These are phyloP conservation scores for Pyrrhoderma lamaoense DNA, from an alignment of 1,284 basidiomycete species.

Conservation along the genomic window DNA sequence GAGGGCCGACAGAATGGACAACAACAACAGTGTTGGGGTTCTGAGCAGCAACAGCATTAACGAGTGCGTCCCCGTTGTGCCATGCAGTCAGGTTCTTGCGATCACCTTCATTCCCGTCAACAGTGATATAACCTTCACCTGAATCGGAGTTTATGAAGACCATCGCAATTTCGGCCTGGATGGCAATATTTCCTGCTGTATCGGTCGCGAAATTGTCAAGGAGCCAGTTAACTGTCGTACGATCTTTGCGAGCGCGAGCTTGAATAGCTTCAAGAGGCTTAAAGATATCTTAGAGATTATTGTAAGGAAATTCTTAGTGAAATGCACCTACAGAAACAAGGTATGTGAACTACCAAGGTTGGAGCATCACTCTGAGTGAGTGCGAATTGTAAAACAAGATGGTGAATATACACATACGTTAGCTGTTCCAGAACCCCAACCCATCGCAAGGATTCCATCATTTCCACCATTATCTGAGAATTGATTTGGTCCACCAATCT, in stretches of 20 bases:
- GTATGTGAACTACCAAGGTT: constrained; percentile 40
- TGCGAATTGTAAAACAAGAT: constrained; percentile 17
- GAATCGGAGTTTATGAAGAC: constrained; percentile 72
- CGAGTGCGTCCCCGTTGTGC: constrained; percentile 65
- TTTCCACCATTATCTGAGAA: constrained; percentile 58
- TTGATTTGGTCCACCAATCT: constrained; percentile 63
- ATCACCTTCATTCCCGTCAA: constrained; percentile 72
- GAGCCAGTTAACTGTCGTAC: constrained; percentile 51
- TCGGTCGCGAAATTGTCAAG: constrained; percentile 60
- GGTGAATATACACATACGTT: constrained; percentile 1
- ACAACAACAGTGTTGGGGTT: constrained; percentile 81
- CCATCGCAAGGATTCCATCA: constrained; percentile 74
- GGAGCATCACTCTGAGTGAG: constrained; percentile 26
- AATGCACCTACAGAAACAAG: constrained; percentile 40
- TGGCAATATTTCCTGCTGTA: constrained; percentile 43
- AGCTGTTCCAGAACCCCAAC: constrained; percentile 65
- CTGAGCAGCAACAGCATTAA: constrained; percentile 48
- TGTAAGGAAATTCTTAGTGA: neutral
- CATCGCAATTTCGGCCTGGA: constrained; percentile 52
- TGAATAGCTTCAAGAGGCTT: constrained; percentile 71
- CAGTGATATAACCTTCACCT: constrained; percentile 70
- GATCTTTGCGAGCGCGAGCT: constrained; percentile 48
- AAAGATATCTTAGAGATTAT: constrained; percentile 14
- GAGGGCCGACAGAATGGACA: constrained; percentile 68
- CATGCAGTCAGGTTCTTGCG: constrained; percentile 77